These are phyloP conservation scores for Leccinum ochraceum DNA, from an alignment of 768 basidiomycete genomes.

Conservation along the genomic window DNA sequence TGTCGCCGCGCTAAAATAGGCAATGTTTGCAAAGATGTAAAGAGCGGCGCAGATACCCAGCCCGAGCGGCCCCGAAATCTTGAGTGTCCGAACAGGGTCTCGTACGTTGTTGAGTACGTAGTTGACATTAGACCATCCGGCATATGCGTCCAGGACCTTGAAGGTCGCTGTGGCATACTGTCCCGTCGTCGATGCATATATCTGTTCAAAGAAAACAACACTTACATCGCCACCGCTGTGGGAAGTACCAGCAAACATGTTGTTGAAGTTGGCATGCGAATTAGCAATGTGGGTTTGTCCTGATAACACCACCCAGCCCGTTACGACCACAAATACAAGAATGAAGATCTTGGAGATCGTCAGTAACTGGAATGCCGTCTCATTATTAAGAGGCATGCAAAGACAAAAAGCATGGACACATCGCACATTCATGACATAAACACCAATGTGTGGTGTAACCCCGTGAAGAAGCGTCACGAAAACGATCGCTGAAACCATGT, in stretches of 20 bases:
- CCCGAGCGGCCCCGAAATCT: constrained; percentile 61
- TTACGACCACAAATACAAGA: constrained; percentile 54
- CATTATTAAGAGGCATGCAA: constrained; percentile 26
- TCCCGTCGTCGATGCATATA: background rate
- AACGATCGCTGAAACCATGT: constrained; percentile 40
- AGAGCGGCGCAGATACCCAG: constrained; percentile 52
- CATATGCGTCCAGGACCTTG: constrained; percentile 52
- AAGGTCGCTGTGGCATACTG: constrained; percentile 63
- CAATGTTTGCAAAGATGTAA: constrained; percentile 58
- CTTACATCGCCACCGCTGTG: constrained; percentile 50
- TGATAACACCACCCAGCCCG: constrained; percentile 61
- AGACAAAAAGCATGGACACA: background rate
- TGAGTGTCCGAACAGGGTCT: constrained; percentile 59
- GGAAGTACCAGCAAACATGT: constrained; percentile 58
- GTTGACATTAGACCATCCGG: constrained; percentile 58
- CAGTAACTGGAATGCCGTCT: constrained; percentile 32
- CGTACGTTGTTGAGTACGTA: constrained; percentile 49
- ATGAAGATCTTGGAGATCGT: constrained; percentile 56
- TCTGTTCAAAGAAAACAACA: background rate
- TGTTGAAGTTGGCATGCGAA: constrained; percentile 56
- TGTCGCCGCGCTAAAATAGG: constrained; percentile 48
- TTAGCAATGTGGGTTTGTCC: constrained; percentile 57
- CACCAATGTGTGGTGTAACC: constrained; percentile 47
- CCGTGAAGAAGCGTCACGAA: constrained; percentile 56
- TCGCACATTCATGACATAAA: constrained; percentile 56